These are phyloP conservation scores for Podila epicladia DNA, from an alignment of 192 early-diverging fungal species.

Conservation along the genomic window DNA sequence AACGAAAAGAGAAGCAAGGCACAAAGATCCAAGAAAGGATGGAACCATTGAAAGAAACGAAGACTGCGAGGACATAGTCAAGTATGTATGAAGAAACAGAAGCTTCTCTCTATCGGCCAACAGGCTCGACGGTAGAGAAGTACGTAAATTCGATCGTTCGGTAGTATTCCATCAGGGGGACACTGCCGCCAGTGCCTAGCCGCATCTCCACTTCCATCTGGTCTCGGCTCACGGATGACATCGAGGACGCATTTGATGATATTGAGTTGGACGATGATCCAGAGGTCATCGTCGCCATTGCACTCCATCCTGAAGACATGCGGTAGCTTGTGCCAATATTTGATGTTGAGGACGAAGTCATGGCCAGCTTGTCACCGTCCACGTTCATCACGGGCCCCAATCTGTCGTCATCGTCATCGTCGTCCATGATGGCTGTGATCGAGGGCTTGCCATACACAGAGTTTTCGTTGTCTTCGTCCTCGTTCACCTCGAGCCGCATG, in stretches of 20 bases:
- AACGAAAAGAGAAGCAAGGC: neutral
- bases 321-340: neutral
- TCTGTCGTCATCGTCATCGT: conserved; percentile 16
- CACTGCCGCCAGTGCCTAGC: conserved; percentile 41
- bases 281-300: neutral
- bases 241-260: neutral
- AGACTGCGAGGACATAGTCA: neutral
- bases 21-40: neutral
- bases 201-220: conserved; percentile 44
- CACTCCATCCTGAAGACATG: neutral
- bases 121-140: conserved; percentile 42
- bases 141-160: conserved; percentile 41
- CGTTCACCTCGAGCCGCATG: conserved; percentile 48
- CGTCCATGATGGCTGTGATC: conserved; percentile 25
- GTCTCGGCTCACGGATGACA: conserved; percentile 12
- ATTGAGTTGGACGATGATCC: conserved; percentile 6
- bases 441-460: conserved; percentile 4
- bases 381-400: neutral
- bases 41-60: neutral
- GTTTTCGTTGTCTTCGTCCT: conserved; percentile 23
- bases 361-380: conserved; percentile 5
- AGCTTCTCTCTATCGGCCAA: conserved; percentile 24
- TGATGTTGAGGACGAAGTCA: neutral
- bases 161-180: conserved; percentile 44
- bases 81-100: neutral